phyloP scores from a whole-genome alignment of 2,329 filamentous ascomycete species.

The Colletotrichum endophyticum region DNA sequence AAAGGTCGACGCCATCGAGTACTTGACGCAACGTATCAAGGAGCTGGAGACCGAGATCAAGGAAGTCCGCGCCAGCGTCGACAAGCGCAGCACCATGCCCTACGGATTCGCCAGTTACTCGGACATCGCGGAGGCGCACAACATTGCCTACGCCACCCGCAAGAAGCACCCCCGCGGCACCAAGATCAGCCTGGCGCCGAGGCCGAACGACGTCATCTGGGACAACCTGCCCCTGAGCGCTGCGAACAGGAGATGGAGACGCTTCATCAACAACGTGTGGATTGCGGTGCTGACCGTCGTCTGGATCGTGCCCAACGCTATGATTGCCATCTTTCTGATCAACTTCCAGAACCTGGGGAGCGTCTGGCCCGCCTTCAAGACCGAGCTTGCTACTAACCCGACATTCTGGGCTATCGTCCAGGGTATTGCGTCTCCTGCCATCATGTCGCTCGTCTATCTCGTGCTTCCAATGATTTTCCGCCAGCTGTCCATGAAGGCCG shows the following conservation, averaged over 20 bases:
- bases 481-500: constrained; percentile 79
- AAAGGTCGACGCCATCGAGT: constrained; percentile 94
- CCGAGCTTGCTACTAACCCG: constrained; percentile 64
- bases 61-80: constrained; percentile 79
- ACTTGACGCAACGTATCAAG: constrained; percentile 84
- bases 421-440: constrained; percentile 85
- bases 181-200: constrained; percentile 78
- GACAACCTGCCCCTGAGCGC: constrained; percentile 82
- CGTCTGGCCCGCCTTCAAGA: constrained; percentile 79
- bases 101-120: constrained; percentile 97
- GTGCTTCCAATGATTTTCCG: constrained; percentile 91
- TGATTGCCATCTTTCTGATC: constrained; percentile 93
- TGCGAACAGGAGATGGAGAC: constrained; percentile 71
- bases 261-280: constrained; percentile 84
- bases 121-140: constrained; percentile 85
- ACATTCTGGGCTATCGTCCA: constrained; percentile 86
- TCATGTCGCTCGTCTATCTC: constrained; percentile 88
- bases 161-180: constrained; percentile 83
- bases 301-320: constrained; percentile 91
- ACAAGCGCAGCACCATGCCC: constrained; percentile 85
- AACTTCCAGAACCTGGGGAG: constrained; percentile 81
- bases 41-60: constrained; percentile 84
- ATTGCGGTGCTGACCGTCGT: constrained; percentile 78
- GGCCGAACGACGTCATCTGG: constrained; percentile 94
- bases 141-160: constrained; percentile 80